Percentiles rank a stretch among this genome's conserved stretches.
These are phyloP conservation scores for Chalciporus pseudorubinellus DNA, from an alignment of 768 basidiomycete species.

Conservation along the genomic window DNA sequence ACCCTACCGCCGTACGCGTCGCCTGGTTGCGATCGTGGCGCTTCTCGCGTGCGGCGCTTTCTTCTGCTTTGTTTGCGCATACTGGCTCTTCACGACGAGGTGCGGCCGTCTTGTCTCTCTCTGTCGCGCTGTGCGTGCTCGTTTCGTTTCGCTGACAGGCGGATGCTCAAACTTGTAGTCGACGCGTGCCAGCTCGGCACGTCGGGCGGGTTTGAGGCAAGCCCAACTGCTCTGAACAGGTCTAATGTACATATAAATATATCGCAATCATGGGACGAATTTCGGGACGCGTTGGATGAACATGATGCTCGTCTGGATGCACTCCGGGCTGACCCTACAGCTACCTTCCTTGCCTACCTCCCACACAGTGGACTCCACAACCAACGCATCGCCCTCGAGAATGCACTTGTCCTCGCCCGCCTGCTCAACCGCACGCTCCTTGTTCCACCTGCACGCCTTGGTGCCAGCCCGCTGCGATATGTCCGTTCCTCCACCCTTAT, in stretches of 20 bases:
- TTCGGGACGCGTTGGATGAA: constrained; percentile 34
- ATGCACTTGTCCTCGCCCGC: constrained; percentile 70
- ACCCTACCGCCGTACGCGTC: constrained; percentile 30
- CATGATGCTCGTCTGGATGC: constrained; percentile 4
- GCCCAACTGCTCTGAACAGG: background rate
- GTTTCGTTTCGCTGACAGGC: constrained; percentile 31
- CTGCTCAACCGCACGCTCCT: constrained; percentile 76
- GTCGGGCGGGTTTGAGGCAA: constrained; percentile 1
- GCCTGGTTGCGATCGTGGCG: constrained; percentile 42
- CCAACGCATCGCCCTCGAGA: constrained; percentile 84
- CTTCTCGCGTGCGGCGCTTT: constrained; percentile 49
- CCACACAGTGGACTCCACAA: constrained; percentile 87
- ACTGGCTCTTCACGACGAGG: constrained; percentile 65
- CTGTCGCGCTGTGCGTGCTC: constrained; percentile 12
- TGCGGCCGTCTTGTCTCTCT: constrained; percentile 36
- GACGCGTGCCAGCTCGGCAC: constrained; percentile 17
- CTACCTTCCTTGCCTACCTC: constrained; percentile 66
- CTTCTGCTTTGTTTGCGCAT: constrained; percentile 56
- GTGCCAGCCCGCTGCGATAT: constrained; percentile 58
- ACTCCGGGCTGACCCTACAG: constrained; percentile 23
- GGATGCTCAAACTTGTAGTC: constrained; percentile 9
- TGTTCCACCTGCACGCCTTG: constrained; percentile 72
- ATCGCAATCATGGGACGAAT: constrained; percentile 5
- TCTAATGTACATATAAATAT: background rate
- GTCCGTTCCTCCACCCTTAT: constrained; percentile 49